A percentile compares a stretch with the other conserved stretches of the same genome.
Evolutionary conservation across 441 rosid species (phyloP).

Genomic region (Pelargonium australe): DNA sequence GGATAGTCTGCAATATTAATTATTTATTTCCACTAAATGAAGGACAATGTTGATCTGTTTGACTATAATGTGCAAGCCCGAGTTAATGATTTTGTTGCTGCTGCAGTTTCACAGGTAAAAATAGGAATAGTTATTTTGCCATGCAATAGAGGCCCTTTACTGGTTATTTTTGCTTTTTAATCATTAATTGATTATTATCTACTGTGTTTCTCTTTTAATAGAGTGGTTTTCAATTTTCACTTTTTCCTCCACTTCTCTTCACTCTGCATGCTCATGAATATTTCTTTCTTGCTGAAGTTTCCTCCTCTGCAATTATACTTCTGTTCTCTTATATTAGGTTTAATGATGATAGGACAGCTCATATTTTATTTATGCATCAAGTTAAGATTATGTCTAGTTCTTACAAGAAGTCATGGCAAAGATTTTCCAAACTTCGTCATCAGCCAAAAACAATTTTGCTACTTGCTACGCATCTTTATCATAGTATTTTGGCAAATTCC

Average conservation of each 20-base stretch:
- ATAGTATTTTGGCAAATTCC: neutral
- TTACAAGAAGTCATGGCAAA: no score
- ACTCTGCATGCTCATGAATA: neutral
- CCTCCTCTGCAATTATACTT: neutral
- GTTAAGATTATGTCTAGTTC: no score
- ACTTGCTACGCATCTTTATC: neutral
- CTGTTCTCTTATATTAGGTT: constrained; percentile 1
- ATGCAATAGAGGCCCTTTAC: neutral
- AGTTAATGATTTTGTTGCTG: constrained; percentile 80
- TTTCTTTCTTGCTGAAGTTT: neutral
- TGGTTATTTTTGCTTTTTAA: neutral
- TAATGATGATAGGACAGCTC: neutral
- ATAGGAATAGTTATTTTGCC: constrained; percentile 5
- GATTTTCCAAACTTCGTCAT: no score
- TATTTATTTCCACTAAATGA: constrained; percentile 23
- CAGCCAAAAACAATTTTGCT: neutral
- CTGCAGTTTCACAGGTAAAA: constrained; percentile 82
- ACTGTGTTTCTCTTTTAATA: neutral
- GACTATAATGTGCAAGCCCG: constrained; percentile 96
- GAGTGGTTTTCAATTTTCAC: neutral
- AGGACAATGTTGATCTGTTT: constrained; percentile 76
- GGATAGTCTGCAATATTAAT: constrained; percentile 14
- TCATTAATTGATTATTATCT: neutral
- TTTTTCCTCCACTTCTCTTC: neutral
- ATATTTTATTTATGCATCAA: neutral